Percentiles rank a stretch among this genome's conserved stretches.
phyloP scores from a whole-genome alignment of 2,329 filamentous ascomycete species.

The Geoglossum cookeanum region DNA sequence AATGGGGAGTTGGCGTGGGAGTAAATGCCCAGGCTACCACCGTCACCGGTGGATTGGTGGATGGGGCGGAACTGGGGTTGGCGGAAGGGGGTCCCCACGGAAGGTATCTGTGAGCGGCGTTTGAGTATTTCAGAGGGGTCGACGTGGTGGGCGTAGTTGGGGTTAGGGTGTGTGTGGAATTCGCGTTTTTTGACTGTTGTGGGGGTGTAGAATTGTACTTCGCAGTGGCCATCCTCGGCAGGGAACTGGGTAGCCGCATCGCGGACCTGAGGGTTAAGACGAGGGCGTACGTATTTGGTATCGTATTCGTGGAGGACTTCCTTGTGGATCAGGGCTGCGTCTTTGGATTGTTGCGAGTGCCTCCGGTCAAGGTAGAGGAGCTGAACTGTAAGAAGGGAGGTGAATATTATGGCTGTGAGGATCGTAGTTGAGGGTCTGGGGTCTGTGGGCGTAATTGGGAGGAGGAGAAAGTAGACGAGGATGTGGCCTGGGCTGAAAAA shows the following conservation, averaged over 20 bases:
- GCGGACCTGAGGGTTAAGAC: constrained; percentile 61
- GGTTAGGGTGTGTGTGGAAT: constrained; percentile 69
- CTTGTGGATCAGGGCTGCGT: constrained; percentile 65
- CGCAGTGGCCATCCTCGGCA: constrained; percentile 22
- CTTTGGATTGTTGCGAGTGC: constrained; percentile 72
- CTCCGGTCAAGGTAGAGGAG: constrained; percentile 52
- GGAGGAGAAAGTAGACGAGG: constrained; percentile 72
- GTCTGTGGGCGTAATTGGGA: constrained; percentile 60
- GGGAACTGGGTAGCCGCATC: constrained; percentile 66
- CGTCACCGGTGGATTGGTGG: constrained; percentile 32
- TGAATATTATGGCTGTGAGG: constrained; percentile 61
- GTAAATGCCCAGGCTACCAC: constrained; percentile 64
- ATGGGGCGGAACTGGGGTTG: constrained; percentile 33
- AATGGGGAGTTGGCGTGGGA: constrained; percentile 67
- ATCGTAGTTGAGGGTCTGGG: constrained; percentile 71
- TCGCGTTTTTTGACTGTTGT: constrained; percentile 48
- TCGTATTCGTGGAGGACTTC: constrained; percentile 94
- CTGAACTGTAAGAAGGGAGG: constrained; percentile 56
- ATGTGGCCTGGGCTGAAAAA: constrained; percentile 87
- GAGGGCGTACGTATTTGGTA: constrained; percentile 82
- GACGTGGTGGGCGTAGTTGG: constrained; percentile 54
- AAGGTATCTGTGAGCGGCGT: constrained; percentile 9
- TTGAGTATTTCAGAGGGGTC: constrained; percentile 33
- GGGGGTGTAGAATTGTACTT: constrained; percentile 41
- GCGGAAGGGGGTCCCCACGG: constrained; percentile 24